Evolutionary conservation across 2,329 filamentous ascomycete species (phyloP).

Genomic region (Diaporthe caulivora): DNA sequence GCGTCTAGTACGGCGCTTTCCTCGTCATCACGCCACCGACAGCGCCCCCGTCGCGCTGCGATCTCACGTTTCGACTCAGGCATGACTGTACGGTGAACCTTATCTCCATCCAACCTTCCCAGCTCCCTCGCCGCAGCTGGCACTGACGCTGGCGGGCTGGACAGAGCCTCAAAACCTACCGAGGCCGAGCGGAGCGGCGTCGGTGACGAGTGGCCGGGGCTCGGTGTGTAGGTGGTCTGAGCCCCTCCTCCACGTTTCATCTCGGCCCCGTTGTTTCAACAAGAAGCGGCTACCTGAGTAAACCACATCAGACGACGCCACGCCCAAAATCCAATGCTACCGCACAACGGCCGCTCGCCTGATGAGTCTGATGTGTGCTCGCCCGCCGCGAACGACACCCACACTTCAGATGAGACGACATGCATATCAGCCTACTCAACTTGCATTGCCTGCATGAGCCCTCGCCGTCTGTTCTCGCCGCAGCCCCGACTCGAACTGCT

Average conservation of each 20-base stretch:
- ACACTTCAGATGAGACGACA: conserved; percentile 27
- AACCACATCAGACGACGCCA: conserved; percentile 14
- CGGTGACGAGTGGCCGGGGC: conserved; percentile 11
- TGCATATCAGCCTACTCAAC: conserved; percentile 12
- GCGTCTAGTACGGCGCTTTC: background rate
- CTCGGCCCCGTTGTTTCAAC: conserved; percentile 31
- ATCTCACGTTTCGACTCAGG: background rate
- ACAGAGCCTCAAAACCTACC: conserved; percentile 12
- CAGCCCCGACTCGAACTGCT: conserved; percentile 17
- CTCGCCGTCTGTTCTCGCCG: conserved; percentile 21
- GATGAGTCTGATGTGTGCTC: conserved; percentile 25
- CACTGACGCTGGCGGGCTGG: conserved; percentile 3
- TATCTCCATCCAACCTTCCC: background rate
- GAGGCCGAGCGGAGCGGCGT: background rate
- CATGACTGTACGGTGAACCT: conserved; percentile 9
- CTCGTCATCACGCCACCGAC: conserved; percentile 14
- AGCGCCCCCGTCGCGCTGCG: background rate
- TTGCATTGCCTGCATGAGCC: conserved; percentile 3
- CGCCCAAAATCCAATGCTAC: conserved; percentile 18
- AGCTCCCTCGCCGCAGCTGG: background rate
- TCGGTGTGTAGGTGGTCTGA: conserved; percentile 9
- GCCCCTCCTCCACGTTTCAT: conserved; percentile 33
- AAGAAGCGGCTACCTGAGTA: conserved; percentile 22
- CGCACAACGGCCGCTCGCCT: conserved; percentile 15
- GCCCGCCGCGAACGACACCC: conserved; percentile 27